These are phyloP conservation scores for Boletus subparvulus DNA, from an alignment of 768 basidiomycete species.

Conservation along the genomic window DNA sequence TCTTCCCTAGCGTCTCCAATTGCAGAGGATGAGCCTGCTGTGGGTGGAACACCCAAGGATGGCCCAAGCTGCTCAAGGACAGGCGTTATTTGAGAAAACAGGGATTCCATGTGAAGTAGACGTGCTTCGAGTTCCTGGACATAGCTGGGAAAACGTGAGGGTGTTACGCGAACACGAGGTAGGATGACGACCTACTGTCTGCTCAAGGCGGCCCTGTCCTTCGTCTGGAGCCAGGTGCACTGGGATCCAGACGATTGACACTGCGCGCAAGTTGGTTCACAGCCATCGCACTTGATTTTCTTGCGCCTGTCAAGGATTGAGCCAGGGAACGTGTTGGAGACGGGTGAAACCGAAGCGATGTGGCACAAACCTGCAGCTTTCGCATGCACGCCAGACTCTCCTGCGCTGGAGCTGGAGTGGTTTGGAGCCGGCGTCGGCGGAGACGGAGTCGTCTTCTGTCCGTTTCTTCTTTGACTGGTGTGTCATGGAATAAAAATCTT, in stretches of 20 bases:
- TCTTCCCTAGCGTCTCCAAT: constrained; percentile 13
- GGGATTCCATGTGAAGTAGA: constrained; percentile 81
- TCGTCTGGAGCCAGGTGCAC: constrained; percentile 90
- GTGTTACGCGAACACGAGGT: constrained; percentile 3
- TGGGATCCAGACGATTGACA: constrained; percentile 71
- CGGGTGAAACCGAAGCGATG: constrained; percentile 10
- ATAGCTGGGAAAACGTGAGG: constrained; percentile 53
- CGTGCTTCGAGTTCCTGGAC: constrained; percentile 90
- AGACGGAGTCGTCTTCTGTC: constrained; percentile 50
- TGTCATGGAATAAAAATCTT: constrained; percentile 48
- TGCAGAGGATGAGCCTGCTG: constrained; percentile 31
- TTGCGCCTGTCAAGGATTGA: constrained; percentile 57
- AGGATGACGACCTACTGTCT: constrained; percentile 63
- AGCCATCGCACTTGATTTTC: constrained; percentile 93
- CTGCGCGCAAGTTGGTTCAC: constrained; percentile 83
- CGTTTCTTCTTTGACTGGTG: constrained; percentile 79
- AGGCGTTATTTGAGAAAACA: constrained; percentile 82
- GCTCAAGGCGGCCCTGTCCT: constrained; percentile 86
- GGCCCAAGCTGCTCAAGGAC: constrained; percentile 72
- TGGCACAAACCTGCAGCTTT: constrained; percentile 73
- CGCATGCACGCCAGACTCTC: constrained; percentile 87
- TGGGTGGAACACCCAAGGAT: constrained; percentile 43
- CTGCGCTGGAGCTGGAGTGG: constrained; percentile 76
- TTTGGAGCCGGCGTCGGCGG: constrained; percentile 59
- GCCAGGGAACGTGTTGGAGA: constrained; percentile 17